Evolutionary conservation across 495 filamentous ascomycete genomes (phyloP), one percentile per base, ranked within the genome.

Genomic region (Penicillium alfredii): DNA sequence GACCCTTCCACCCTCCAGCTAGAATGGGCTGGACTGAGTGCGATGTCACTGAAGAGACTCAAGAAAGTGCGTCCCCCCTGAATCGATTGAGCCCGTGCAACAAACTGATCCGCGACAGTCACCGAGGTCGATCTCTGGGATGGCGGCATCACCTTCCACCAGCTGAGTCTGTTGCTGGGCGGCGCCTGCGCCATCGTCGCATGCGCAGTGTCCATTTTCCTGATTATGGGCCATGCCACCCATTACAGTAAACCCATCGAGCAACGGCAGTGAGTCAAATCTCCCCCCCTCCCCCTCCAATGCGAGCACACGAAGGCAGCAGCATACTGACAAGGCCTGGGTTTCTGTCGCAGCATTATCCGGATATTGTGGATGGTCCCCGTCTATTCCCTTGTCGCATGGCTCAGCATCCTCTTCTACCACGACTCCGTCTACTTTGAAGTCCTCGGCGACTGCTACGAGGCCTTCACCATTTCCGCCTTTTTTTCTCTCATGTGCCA

Each of bases 361-460:
- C 86, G 88, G 27, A 92, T 95, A 40, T 73, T 95, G 4, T 81
- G 87, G 50, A 93, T 95, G 87, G 74, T 94, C 19, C 88, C 88
- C 16, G 69, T 94, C 34, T 95, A 94, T 55, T 74, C 84, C 18
- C 64, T 79, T 30, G 82, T 88, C 33, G 78, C 84, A 26, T 88
- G 84, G 66, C 74, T 94, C 35, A 77, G 75, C 36, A 81, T 88
- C 44, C 72, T 71, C 41, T 88, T 78, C 63, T 92, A 93, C 35
- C 76, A 76, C 59, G 77, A 90, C 44, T 77, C 82, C 9, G 76
- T 94, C 23, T 94, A 94, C 56, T 94, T 82, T 56, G 69, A 83
- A 45, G 80, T 94, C 19, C 51, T 88, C 33, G 77, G 83, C 43
- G 80, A 94, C 52, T 93, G 85, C 60, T 94, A 94, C 60, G 88